These are phyloP conservation scores for Caryopteris hybrid DNA, from an alignment of 305 asterid species.

Conservation along the genomic window DNA sequence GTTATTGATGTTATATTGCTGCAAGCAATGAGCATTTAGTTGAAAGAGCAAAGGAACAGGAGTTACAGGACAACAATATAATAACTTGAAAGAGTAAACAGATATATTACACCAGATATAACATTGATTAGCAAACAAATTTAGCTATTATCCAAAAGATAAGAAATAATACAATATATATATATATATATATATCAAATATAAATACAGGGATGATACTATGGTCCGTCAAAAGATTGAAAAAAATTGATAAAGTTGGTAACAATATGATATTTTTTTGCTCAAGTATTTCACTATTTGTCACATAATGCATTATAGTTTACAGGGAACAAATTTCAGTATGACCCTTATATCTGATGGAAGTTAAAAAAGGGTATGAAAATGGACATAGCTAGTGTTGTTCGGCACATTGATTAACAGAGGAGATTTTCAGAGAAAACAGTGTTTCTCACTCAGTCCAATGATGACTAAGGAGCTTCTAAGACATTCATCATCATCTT, in stretches of 20 bases:
- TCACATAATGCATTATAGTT: not conserved
- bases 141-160: slow-evolving; percentile 9
- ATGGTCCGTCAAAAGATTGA: not conserved
- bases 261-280: not conserved
- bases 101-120: not conserved
- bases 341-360: not conserved
- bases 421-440: not conserved
- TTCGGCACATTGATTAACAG: not conserved
- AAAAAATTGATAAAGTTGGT: not conserved
- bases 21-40: slow-evolving; percentile 15
- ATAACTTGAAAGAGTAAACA: slow-evolving; percentile 6
- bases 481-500: too few species aligned
- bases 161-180: not conserved
- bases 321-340: not conserved
- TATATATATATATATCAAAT: not conserved
- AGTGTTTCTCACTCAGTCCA: not conserved
- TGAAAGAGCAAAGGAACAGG: slow-evolving; percentile 8
- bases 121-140: not conserved
- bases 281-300: not conserved
- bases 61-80: not conserved
- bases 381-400: not conserved
- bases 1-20: slow-evolving; percentile 19
- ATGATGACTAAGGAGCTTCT: too few species aligned
- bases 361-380: not conserved
- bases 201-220: not conserved